phyloP scores from a whole-genome alignment of 192 early-diverging fungal species.

The Phlyctochytrium arcticum region DNA sequence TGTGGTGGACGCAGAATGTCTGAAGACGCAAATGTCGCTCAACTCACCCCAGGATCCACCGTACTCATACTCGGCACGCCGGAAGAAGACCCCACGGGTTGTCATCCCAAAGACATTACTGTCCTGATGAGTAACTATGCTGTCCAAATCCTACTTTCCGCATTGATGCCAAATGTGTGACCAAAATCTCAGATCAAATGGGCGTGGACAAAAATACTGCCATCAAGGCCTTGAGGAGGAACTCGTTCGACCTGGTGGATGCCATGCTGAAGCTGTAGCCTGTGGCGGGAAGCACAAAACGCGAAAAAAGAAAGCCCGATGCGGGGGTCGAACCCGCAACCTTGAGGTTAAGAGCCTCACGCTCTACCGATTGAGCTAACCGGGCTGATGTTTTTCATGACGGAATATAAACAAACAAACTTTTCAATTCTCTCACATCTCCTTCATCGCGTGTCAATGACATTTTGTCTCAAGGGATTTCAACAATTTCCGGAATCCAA shows the following conservation, averaged over 20 bases:
- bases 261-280: background rate
- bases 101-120: background rate
- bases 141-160: too few relatives aligned
- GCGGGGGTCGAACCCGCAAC: slow-evolving; percentile 33
- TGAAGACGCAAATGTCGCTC: background rate
- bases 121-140: background rate
- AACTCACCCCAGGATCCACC: background rate
- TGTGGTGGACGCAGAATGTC: background rate
- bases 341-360: slow-evolving; percentile 33
- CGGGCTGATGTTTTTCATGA: slow-evolving; percentile 9
- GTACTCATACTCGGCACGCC: background rate
- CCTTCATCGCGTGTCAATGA: too few relatives aligned
- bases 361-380: slow-evolving; percentile 32
- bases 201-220: background rate
- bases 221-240: background rate
- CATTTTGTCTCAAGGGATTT: too few relatives aligned
- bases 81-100: background rate
- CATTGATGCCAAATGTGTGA: too few relatives aligned
- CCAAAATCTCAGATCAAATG: background rate
- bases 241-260: background rate
- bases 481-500: too few relatives aligned
- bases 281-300: background rate
- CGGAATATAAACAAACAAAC: background rate
- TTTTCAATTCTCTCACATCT: too few relatives aligned
- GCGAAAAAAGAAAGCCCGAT: slow-evolving; percentile 8